A percentile compares a stretch with the other conserved stretches of the same genome.
Evolutionary conservation across 2,329 filamentous ascomycete species (phyloP).

Genomic region (Pseudocercospora musae): DNA sequence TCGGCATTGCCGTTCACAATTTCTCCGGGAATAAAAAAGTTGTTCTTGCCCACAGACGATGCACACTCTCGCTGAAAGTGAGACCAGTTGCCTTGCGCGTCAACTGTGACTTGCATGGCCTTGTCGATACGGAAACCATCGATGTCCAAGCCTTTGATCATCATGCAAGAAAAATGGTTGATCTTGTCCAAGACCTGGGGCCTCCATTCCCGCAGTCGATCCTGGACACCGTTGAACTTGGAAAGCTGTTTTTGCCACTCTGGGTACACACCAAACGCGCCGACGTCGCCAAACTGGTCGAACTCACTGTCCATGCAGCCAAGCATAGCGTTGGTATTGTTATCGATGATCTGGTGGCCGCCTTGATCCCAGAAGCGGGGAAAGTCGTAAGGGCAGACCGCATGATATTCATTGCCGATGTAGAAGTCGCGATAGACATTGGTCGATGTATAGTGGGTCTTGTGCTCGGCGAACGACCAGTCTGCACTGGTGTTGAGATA

Average conservation of each 20-base stretch:
- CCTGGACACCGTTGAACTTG: conserved; percentile 66
- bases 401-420: conserved; percentile 52
- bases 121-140: conserved; percentile 68
- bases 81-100: conserved; percentile 59
- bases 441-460: conserved; percentile 55
- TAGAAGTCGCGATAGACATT: conserved; percentile 59
- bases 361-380: conserved; percentile 61
- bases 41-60: conserved; percentile 54
- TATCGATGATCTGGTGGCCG: conserved; percentile 49
- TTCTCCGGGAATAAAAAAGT: conserved; percentile 64
- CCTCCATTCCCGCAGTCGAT: conserved; percentile 63
- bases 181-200: conserved; percentile 57
- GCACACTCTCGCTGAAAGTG: conserved; percentile 58
- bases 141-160: conserved; percentile 61
- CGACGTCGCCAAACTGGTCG: conserved; percentile 61
- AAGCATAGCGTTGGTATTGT: conserved; percentile 47
- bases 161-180: conserved; percentile 61
- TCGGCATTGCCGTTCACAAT: conserved; percentile 61
- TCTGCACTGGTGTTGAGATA: conserved; percentile 58
- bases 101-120: conserved; percentile 61
- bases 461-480: conserved; percentile 55
- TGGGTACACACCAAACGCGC: conserved; percentile 61
- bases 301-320: conserved; percentile 64
- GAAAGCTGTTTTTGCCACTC: conserved; percentile 63
- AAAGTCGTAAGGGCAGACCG: conserved; percentile 51